phyloP scores from a whole-genome alignment of 768 basidiomycete species.

The Clathrus columnatus region DNA sequence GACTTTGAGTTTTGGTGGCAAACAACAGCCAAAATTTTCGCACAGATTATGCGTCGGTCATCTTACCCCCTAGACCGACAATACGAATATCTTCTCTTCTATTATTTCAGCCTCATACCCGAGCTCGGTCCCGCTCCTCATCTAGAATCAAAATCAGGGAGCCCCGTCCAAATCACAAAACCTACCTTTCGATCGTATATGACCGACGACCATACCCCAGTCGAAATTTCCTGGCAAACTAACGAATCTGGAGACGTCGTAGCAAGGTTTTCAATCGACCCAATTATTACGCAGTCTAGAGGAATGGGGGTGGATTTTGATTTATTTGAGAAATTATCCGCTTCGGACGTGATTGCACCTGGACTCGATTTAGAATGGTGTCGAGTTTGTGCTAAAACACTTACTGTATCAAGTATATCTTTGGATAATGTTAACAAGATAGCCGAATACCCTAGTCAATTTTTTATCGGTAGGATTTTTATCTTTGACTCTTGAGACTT shows the following conservation, averaged over 20 bases:
- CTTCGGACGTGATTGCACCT: not conserved
- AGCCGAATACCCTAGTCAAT: conserved; percentile 2
- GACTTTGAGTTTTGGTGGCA: not conserved
- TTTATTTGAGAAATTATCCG: not conserved
- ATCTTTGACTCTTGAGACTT: too few species aligned
- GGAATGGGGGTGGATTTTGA: too few species aligned
- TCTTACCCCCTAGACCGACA: not conserved
- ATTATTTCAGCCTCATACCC: not conserved
- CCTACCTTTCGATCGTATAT: conserved; percentile 3
- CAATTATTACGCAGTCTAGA: not conserved
- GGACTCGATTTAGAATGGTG: not conserved
- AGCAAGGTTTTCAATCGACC: not conserved
- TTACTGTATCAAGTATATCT: too few species aligned
- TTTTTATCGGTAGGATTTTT: not conserved
- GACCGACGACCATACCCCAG: conserved; percentile 3
- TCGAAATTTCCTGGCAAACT: conserved; percentile 1
- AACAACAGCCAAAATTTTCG: not conserved
- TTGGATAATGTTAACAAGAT: not conserved
- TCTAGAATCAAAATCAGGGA: not conserved
- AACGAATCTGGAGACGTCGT: not conserved
- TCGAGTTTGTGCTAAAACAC: not conserved
- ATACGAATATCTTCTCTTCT: not conserved
- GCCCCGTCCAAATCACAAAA: too few species aligned
- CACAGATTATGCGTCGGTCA: not conserved
- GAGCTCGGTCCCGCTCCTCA: not conserved